Percentiles rank a stretch among this genome's conserved stretches.
These are phyloP conservation scores for Cercospora sp. DNA, from an alignment of 2,329 filamentous ascomycete genomes.

Conservation along the genomic window DNA sequence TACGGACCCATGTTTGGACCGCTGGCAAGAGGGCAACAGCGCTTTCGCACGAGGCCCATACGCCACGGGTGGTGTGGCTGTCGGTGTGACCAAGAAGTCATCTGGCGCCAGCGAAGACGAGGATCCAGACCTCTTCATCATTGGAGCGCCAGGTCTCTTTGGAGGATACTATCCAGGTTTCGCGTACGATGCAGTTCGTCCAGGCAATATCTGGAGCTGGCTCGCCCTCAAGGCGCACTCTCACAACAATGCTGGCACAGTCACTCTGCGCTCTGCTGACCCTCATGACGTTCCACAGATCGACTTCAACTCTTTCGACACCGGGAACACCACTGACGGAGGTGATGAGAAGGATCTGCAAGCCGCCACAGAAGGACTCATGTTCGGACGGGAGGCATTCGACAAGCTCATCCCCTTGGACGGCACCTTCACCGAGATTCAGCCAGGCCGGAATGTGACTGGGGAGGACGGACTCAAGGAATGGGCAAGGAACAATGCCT, in stretches of 20 bases:
- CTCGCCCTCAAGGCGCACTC: slow-evolving; percentile 63
- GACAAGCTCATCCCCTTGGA: slow-evolving; percentile 45
- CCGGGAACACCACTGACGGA: slow-evolving; percentile 49
- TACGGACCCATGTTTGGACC: slow-evolving; percentile 46
- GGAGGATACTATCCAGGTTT: slow-evolving; percentile 59
- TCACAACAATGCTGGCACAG: slow-evolving; percentile 61
- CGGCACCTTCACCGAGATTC: slow-evolving; percentile 47
- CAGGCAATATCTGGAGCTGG: slow-evolving; percentile 52
- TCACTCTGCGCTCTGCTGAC: slow-evolving; percentile 61
- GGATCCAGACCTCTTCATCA: slow-evolving; percentile 57
- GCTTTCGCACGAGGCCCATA: slow-evolving; percentile 47
- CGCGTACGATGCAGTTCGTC: slow-evolving; percentile 47
- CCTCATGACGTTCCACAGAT: slow-evolving; percentile 66
- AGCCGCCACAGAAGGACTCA: slow-evolving; percentile 58
- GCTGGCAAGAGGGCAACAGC: slow-evolving; percentile 45
- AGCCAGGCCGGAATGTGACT: slow-evolving; percentile 46
- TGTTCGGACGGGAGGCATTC: slow-evolving; percentile 48
- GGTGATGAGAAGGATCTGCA: slow-evolving; percentile 46
- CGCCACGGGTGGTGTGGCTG: slow-evolving; percentile 55
- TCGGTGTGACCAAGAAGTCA: slow-evolving; percentile 48
- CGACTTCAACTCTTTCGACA: slow-evolving; percentile 60
- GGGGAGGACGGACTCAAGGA: slow-evolving; percentile 50
- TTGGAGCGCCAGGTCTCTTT: slow-evolving; percentile 58
- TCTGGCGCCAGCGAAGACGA: slow-evolving; percentile 43
- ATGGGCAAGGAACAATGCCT: slow-evolving; percentile 53